Conservation (phyloP, 495 filamentous ascomycete genomes). For the Tuber umbilicatum region DNA sequence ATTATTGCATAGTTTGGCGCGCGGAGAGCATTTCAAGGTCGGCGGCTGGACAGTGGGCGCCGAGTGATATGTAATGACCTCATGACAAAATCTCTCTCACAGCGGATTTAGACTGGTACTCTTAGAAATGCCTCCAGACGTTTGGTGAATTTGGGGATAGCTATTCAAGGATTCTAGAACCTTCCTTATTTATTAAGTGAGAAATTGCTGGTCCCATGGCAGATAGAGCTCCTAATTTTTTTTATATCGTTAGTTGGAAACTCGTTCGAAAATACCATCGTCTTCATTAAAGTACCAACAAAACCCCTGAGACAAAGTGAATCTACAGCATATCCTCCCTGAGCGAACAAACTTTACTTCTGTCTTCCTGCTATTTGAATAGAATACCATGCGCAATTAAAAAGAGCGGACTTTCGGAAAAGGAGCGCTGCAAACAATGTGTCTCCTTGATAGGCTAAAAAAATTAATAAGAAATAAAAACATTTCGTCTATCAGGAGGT, state of each 20-base stretch:
- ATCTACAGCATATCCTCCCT: neutral
- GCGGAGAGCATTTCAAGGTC: neutral
- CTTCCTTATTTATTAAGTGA: neutral
- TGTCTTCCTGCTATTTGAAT: neutral
- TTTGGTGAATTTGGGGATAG: neutral
- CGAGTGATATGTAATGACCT: neutral
- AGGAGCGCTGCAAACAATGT: neutral
- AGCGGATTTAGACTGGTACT: neutral
- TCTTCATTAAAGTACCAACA: neutral
- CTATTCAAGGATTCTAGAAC: neutral
- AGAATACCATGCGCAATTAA: neutral
- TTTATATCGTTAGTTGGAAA: neutral
- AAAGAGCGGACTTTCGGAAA: neutral
- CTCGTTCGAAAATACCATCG: neutral
- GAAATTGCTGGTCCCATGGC: neutral
- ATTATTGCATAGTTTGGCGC: neutral
- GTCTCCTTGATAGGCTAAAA: neutral
- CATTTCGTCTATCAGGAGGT: neutral
- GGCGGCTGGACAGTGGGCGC: too few relatives aligned
- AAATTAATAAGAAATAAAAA: neutral
- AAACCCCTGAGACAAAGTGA: neutral
- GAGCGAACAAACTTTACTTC: neutral
- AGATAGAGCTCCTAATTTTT: neutral
- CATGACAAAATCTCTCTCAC: neutral
- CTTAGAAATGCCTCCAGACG: neutral